These are phyloP conservation scores for Beauveria rudraprayagi DNA, from an alignment of 2,329 filamentous ascomycete species.

Conservation along the genomic window DNA sequence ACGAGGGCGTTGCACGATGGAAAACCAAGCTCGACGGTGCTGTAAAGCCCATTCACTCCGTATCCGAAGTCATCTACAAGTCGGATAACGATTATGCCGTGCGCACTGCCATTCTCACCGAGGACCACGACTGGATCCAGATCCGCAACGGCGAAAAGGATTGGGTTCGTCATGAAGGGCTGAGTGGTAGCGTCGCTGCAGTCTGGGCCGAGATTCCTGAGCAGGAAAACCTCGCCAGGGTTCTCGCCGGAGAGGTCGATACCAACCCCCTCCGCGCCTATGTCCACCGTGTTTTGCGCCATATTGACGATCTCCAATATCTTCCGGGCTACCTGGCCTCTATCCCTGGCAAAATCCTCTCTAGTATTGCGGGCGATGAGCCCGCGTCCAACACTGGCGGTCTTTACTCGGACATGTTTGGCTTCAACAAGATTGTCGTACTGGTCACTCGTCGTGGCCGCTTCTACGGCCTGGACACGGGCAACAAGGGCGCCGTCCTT, in stretches of 20 bases:
- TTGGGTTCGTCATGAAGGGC: slow-evolving; percentile 76
- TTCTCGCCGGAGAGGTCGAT: slow-evolving; percentile 79
- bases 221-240: slow-evolving; percentile 66
- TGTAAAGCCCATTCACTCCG: slow-evolving; percentile 53
- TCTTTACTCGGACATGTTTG: slow-evolving; percentile 66
- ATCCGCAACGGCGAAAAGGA: slow-evolving; percentile 72
- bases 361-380: slow-evolving; percentile 53
- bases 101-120: slow-evolving; percentile 63
- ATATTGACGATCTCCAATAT: slow-evolving; percentile 67
- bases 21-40: slow-evolving; percentile 39
- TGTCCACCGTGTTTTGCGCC: slow-evolving; percentile 74
- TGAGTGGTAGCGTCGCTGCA: slow-evolving; percentile 73
- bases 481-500: slow-evolving; percentile 61
- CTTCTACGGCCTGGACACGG: slow-evolving; percentile 72
- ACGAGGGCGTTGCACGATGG: slow-evolving; percentile 72
- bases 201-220: slow-evolving; percentile 72
- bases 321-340: slow-evolving; percentile 65
- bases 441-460: slow-evolving; percentile 73
- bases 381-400: slow-evolving; percentile 34
- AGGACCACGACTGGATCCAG: slow-evolving; percentile 68
- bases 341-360: slow-evolving; percentile 61
- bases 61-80: slow-evolving; percentile 76
- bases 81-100: slow-evolving; percentile 63
- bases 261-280: slow-evolving; percentile 77
- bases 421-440: slow-evolving; percentile 78